Conservation (phyloP, 129 eudicot species). For the sunflower (Helianthus annuus) region HanXRQr2.0-SUNRISE NC_035438.2:135797953-135798452, state of each 20-base stretch:
- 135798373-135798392: background rate
- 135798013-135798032: too few relatives aligned
- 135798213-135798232: background rate
- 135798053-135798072: too few relatives aligned
- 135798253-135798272: slow-evolving; percentile 13
- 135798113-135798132: too few relatives aligned
- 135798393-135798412: slow-evolving; percentile 31
- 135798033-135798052: too few relatives aligned
- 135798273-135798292: slow-evolving; percentile 52
- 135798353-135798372: slow-evolving; percentile 49
- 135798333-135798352: slow-evolving; percentile 7
- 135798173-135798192: background rate
- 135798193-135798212: background rate
- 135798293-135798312: slow-evolving; percentile 5
- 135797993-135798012: too few relatives aligned
- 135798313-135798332: background rate
- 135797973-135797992: too few relatives aligned
- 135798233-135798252: slow-evolving; percentile 39
- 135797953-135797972: too few relatives aligned
- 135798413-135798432: background rate
- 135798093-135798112: too few relatives aligned
- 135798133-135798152: too few relatives aligned
- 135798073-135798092: too few relatives aligned
- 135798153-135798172: too few relatives aligned
- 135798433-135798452: too few relatives aligned